Evolutionary conservation across 495 filamentous ascomycete species (phyloP), one percentile per base, ranked within the genome.

Genomic region (Amniculicola lignicola): DNA sequence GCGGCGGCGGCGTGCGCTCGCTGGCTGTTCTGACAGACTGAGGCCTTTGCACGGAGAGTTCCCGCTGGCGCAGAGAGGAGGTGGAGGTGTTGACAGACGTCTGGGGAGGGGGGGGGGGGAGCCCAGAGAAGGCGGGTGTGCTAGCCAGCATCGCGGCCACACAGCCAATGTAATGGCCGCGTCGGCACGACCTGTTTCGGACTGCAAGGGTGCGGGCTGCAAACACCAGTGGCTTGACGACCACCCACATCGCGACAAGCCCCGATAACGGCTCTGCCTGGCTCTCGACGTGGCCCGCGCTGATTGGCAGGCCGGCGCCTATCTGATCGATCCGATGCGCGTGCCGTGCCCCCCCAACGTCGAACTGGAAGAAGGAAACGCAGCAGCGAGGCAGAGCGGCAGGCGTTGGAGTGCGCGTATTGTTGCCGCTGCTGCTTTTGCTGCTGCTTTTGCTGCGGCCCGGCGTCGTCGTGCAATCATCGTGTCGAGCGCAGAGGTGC

Each of bases 241-340:
- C 11, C 22, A n/a, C n/a, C n/a, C n/a, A n/a, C n/a, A n/a, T n/a
- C 27, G 4, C 4, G 18, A 27, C 12, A 27, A 14, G 40, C 27
- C 40, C 61, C 61, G 61, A 64, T 64, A 64, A 60, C 61, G 61
- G 61, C 61, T 63, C 41, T 47, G 43, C 25, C 35, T 29, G 43
- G 40, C 16, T 45, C 39, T 39, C 24, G 61, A 64, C 61, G 61
- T 64, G 61, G 56, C 61, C 53, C 3, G 36, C 46, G 24, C 9
- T 64, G 56, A 64, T 64, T 64, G 61, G 61, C 16, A 15, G 28
- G 2, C 18, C 11, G 5, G 22, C 43, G 54, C n/a, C 43, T 46
- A 44, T 54, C 60, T 59, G 43, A 51, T 58, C 54, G 48, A 55
- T 63, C 43, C 48, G 48, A 41, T 43, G 54, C 23, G 22, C 24